Evolutionary conservation across 148 eudicot genomes (phyloP).

Genomic region (Mesembryanthemum crystallinum): DNA sequence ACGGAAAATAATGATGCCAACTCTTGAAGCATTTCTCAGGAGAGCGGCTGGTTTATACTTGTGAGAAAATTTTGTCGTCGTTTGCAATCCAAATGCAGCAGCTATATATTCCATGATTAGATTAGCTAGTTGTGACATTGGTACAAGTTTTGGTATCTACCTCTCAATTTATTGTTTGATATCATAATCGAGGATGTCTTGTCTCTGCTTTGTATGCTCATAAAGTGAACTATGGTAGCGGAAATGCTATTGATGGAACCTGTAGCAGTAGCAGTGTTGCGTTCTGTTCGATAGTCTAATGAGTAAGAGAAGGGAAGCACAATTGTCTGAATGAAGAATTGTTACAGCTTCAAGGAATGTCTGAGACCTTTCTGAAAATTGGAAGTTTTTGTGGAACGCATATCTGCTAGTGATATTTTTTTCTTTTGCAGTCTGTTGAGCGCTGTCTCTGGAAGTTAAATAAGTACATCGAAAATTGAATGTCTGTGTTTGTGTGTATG

Average conservation of each 20-base stretch:
- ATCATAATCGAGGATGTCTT: background rate
- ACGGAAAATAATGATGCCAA: constrained; percentile 36
- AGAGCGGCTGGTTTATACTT: background rate
- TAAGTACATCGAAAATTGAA: too few species aligned
- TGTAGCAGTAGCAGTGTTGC: background rate
- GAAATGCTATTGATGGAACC: background rate
- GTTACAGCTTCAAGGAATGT: background rate
- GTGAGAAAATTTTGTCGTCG: constrained; percentile 15
- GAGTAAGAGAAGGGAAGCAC: too few species aligned
- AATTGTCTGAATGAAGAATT: background rate
- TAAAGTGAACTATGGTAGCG: background rate
- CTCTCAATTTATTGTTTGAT: background rate
- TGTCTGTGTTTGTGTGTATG: too few species aligned
- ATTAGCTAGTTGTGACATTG: constrained; percentile 13
- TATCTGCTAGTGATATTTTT: too few species aligned
- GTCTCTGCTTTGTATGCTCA: background rate
- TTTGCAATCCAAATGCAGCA: background rate
- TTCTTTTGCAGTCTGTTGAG: too few species aligned
- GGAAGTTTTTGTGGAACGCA: too few species aligned
- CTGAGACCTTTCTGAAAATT: too few species aligned
- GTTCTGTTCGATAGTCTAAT: too few species aligned
- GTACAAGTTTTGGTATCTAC: constrained; percentile 1
- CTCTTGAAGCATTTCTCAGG: constrained; percentile 24
- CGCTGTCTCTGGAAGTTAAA: too few species aligned
- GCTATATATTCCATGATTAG: constrained; percentile 6